Evolutionary conservation across 305 asterid species (phyloP), one percentile per base, ranked within the genome.

Genomic region (Solanum hybrid): DNA sequence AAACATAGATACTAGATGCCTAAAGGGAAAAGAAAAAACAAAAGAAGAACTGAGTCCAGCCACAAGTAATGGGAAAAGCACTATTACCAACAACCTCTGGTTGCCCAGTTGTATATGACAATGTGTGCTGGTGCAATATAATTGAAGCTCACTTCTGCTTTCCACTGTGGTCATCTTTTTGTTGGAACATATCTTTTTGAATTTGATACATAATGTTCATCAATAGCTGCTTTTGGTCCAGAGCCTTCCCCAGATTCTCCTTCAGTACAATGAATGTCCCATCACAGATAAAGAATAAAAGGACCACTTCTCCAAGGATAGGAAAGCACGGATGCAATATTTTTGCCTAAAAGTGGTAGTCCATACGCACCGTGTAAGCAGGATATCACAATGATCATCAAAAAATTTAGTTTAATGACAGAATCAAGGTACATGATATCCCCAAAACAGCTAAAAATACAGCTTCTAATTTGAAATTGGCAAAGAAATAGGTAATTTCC

Each of bases 191-290:
- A 77, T 27, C 89, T 88, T 75, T 88, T 88, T 34, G 89, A 38
- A 73, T 75, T 65, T 22, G 31, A 37, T 7, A 38, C 15, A 9
- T 65, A 76, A 22, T 73, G 89, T 38, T 73, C 26, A 87, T 70
- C 89, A 70, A 4, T 22, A 72, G 17, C 37, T 36, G 82, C 68
- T 70, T 72, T 20, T 87, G 89, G 82, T 72, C 82, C 89, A 34
- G 65, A 33, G 37, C 32, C 70, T 17, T 51, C 36, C 89, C 81
- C 65, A 70, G 81, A 87, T 87, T 87, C 89, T 87, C 79, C 36
- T n/a, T 87, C 70, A 87, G 89, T 88, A 88, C 37, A 87, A 27
- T 73, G 89, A 88, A 88, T 88, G 82, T 32, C 57, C 73, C 89
- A 75, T 72, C 36, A 8, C 29, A 34, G 79, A 61, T 77, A 89